These are phyloP conservation scores for Cenchrus fungigraminus DNA, from an alignment of 176 grass and related monocot genomes.

Conservation along the genomic window DNA sequence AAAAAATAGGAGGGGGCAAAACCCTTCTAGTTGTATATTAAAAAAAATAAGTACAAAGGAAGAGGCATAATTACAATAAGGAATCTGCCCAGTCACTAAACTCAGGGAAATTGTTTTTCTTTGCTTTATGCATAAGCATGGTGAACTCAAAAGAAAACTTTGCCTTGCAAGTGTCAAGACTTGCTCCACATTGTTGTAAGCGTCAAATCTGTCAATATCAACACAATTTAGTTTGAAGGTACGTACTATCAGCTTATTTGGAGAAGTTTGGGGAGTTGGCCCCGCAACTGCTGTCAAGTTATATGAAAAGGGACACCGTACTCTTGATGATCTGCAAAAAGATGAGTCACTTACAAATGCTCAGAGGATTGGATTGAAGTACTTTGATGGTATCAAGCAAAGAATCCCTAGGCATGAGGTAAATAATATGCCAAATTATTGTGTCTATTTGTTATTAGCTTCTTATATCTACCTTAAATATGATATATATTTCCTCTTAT, in stretches of 20 bases:
- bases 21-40: too few species aligned
- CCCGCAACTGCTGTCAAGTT: constrained; percentile 91
- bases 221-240: constrained; percentile 56
- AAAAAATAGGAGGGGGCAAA: too few species aligned
- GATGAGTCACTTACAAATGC: constrained; percentile 78
- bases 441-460: constrained; percentile 22
- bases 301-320: constrained; percentile 94
- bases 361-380: constrained; percentile 82
- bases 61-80: too few species aligned
- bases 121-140: too few species aligned
- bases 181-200: too few species aligned
- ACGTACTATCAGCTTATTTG: constrained; percentile 75
- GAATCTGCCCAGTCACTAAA: too few species aligned
- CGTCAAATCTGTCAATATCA: constrained; percentile 22
- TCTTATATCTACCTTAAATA: background rate
- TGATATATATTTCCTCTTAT: constrained; percentile 36
- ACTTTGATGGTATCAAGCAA: constrained; percentile 91
- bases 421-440: constrained; percentile 13
- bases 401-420: constrained; percentile 87
- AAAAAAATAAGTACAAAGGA: too few species aligned
- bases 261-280: constrained; percentile 97
- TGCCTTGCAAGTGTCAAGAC: too few species aligned
- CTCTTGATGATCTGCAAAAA: constrained; percentile 80
- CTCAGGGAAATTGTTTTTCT: too few species aligned
- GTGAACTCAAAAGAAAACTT: too few species aligned